Evolutionary conservation across 768 basidiomycete genomes (phyloP).

Genomic region (Serendipita sp.): DNA sequence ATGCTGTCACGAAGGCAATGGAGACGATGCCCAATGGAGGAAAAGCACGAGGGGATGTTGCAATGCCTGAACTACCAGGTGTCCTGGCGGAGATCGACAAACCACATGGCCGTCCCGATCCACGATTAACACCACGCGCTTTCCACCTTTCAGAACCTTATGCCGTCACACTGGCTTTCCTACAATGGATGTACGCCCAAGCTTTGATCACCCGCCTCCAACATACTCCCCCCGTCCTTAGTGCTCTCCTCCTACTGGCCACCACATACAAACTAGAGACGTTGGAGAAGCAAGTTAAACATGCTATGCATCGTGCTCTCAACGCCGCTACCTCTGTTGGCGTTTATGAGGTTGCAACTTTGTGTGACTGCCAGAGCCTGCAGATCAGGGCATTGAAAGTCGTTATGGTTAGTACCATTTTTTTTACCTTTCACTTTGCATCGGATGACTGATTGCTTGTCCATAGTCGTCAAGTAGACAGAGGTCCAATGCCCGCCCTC

Average conservation of each 20-base stretch:
- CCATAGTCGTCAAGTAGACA: constrained; percentile 59
- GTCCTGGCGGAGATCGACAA: constrained; percentile 4
- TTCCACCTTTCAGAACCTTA: constrained; percentile 80
- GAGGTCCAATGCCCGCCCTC: constrained; percentile 41
- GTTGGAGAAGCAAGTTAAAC: constrained; percentile 66
- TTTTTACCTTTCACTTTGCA: constrained; percentile 2
- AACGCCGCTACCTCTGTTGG: constrained; percentile 76
- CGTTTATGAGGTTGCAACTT: constrained; percentile 87
- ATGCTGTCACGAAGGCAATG: constrained; percentile 38
- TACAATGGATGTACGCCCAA: constrained; percentile 89
- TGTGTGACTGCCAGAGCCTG: constrained; percentile 74
- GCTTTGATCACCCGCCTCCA: constrained; percentile 81
- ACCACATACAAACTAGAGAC: constrained; percentile 68
- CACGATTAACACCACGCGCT: constrained; percentile 61
- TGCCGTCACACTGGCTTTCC: constrained; percentile 68
- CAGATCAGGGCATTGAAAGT: constrained; percentile 79
- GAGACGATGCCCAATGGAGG: constrained; percentile 32
- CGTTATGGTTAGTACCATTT: constrained; percentile 45
- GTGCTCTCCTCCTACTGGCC: constrained; percentile 68
- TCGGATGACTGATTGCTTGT: constrained; percentile 7
- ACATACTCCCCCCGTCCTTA: constrained; percentile 76
- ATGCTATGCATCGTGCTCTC: constrained; percentile 82
- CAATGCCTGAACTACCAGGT: constrained; percentile 14
- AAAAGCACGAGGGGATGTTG: constrained; percentile 13
- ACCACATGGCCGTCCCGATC: constrained; percentile 40